A percentile compares a stretch with the other conserved stretches of the same genome.
Evolutionary conservation across 768 basidiomycete species (phyloP).

Genomic region (Pulveroboletus sp.): DNA sequence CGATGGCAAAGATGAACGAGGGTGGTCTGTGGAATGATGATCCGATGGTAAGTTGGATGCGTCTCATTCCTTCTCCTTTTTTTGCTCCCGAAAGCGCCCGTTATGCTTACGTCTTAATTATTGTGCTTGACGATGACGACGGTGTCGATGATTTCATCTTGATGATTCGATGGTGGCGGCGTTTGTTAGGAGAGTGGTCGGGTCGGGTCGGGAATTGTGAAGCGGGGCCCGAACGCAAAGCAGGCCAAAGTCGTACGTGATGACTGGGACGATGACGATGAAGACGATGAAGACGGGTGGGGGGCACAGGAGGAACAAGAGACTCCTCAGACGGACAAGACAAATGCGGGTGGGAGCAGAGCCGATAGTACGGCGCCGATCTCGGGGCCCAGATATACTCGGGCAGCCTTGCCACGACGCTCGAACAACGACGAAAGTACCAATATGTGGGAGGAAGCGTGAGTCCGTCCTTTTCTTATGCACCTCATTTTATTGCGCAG

Average conservation of each 20-base stretch:
- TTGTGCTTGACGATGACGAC: no score
- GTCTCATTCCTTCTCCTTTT: background rate
- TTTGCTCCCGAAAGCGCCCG: background rate
- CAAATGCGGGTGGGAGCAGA: background rate
- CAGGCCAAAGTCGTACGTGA: conserved; percentile 33
- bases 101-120: conserved; percentile 14
- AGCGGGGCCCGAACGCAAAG: conserved; percentile 1
- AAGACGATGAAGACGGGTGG: conserved; percentile 23
- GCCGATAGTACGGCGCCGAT: background rate
- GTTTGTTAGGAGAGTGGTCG: conserved; percentile 6
- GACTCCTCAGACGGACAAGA: background rate
- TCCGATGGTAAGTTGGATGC: conserved; percentile 5
- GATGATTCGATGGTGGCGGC: background rate
- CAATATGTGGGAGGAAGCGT: conserved; percentile 73
- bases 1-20: conserved; percentile 14
- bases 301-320: background rate
- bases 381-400: background rate
- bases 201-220: background rate
- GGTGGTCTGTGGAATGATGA: conserved; percentile 19
- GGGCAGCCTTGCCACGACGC: no score
- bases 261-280: conserved; percentile 61
- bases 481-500: background rate
- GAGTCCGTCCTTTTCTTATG: conserved; percentile 29
- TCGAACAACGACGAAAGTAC: conserved; percentile 35
- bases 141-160: background rate